These are phyloP conservation scores for Omphalotus olearius DNA, from an alignment of 1,284 basidiomycete species.

Conservation along the genomic window DNA sequence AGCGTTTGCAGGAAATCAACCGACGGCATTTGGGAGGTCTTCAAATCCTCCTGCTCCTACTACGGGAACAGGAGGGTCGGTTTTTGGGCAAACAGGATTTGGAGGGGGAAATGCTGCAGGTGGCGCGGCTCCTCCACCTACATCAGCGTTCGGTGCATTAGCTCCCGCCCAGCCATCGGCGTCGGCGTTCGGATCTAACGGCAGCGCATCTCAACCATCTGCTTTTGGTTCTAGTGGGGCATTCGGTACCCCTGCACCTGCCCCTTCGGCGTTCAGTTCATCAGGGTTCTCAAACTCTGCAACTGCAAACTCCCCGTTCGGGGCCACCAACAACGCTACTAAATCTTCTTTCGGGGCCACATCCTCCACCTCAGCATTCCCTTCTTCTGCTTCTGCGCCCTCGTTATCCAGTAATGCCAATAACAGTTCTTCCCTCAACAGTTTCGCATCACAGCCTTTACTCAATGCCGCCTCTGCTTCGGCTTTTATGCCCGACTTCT, in stretches of 20 bases:
- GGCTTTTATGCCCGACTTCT: background rate
- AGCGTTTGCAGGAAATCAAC: conserved; percentile 26
- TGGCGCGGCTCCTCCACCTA: conserved; percentile 11
- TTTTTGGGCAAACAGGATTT: conserved; percentile 6
- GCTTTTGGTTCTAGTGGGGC: background rate
- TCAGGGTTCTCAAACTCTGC: background rate
- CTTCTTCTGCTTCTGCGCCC: conserved; percentile 2
- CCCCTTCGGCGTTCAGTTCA: conserved; percentile 8
- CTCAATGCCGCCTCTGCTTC: conserved; percentile 4
- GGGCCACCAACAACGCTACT: background rate
- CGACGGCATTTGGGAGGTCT: conserved; percentile 23
- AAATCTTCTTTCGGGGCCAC: conserved; percentile 19
- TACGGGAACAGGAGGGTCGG: background rate
- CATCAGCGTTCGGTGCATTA: conserved; percentile 27
- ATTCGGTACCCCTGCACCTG: conserved; percentile 10
- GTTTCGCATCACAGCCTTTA: background rate
- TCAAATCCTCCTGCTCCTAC: conserved; percentile 6
- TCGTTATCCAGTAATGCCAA: background rate
- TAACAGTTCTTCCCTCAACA: background rate
- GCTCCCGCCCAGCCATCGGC: conserved; percentile 6
- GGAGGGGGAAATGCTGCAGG: background rate
- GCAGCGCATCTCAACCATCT: background rate
- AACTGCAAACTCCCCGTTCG: background rate
- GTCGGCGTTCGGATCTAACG: background rate
- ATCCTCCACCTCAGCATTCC: background rate